Evolutionary conservation across 1,139 yeast genomes (phyloP).

Genomic region (Geotrichum macrosporum): DNA sequence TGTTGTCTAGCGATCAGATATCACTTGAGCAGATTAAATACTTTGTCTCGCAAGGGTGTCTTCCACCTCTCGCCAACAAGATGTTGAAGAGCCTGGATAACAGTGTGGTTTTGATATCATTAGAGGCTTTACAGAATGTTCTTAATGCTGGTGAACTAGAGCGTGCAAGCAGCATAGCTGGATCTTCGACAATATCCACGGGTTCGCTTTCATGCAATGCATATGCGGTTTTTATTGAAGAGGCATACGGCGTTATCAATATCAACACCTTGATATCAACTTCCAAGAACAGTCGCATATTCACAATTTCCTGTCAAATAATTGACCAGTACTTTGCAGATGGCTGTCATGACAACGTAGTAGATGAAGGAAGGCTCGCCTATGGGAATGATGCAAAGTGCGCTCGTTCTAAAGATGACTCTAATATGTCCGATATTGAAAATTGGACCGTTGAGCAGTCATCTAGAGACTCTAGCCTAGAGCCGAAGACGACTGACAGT

Average conservation of each 20-base stretch:
- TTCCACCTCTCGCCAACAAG: slow-evolving; percentile 87
- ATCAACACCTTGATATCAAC: slow-evolving; percentile 81
- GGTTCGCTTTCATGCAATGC: slow-evolving; percentile 52
- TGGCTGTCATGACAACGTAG: too few species aligned
- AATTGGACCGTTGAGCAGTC: neutral
- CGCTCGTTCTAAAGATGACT: too few species aligned
- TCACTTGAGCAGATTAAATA: slow-evolving; percentile 85
- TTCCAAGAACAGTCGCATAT: slow-evolving; percentile 85
- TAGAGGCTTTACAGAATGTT: slow-evolving; percentile 91
- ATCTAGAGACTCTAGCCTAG: neutral
- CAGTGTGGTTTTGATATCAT: slow-evolving; percentile 87
- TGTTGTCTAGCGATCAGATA: slow-evolving; percentile 76
- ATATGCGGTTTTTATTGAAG: slow-evolving; percentile 88
- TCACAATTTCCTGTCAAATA: slow-evolving; percentile 81
- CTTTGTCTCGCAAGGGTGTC: slow-evolving; percentile 91
- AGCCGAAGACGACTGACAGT: neutral
- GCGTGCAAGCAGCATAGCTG: slow-evolving; percentile 66
- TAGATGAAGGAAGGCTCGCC: too few species aligned
- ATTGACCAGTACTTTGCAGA: slow-evolving; percentile 74
- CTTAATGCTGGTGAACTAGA: slow-evolving; percentile 92
- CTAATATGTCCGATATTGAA: slow-evolving; percentile 1
- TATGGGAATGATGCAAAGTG: too few species aligned
- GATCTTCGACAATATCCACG: too few species aligned
- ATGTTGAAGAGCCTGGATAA: slow-evolving; percentile 81
- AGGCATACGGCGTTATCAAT: slow-evolving; percentile 97